Evolutionary conservation across 805 yeast species (phyloP).

Genomic region (Vanderwaltozyma yarrowii): DNA sequence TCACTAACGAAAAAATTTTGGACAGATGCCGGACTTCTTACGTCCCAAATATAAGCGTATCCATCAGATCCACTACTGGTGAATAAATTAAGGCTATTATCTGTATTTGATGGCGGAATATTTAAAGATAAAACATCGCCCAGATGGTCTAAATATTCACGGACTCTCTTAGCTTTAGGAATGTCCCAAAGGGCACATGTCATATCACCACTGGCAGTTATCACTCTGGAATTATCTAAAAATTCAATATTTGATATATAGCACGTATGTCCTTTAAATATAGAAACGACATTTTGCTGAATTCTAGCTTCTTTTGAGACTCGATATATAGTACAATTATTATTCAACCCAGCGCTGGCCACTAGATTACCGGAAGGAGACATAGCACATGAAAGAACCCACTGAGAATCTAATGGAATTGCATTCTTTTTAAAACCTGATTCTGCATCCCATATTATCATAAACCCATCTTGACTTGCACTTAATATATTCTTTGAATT

Average conservation of each 20-base stretch:
- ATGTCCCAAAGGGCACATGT: slow-evolving; percentile 76
- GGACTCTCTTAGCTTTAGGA: slow-evolving; percentile 40
- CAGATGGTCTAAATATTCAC: slow-evolving; percentile 53
- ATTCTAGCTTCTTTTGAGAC: slow-evolving; percentile 28
- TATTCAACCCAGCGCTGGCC: slow-evolving; percentile 79
- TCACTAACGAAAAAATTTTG: slow-evolving; percentile 45
- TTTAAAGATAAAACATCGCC: slow-evolving; percentile 58
- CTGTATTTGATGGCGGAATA: slow-evolving; percentile 16
- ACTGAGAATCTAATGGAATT: slow-evolving; percentile 61
- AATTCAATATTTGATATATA: slow-evolving; percentile 71
- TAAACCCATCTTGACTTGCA: slow-evolving; percentile 79
- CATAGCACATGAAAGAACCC: slow-evolving; percentile 69
- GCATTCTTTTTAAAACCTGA: slow-evolving; percentile 65
- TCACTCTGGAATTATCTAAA: slow-evolving; percentile 40
- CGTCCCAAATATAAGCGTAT: slow-evolving; percentile 56
- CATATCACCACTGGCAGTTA: slow-evolving; percentile 79
- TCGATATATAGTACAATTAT: slow-evolving; percentile 62
- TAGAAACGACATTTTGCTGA: slow-evolving; percentile 37
- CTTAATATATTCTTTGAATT: slow-evolving; percentile 53
- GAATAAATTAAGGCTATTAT: slow-evolving; percentile 30
- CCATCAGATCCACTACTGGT: slow-evolving; percentile 65
- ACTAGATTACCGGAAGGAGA: slow-evolving; percentile 56
- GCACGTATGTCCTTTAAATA: slow-evolving; percentile 73
- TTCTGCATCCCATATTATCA: slow-evolving; percentile 73
- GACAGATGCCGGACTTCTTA: slow-evolving; percentile 38